These are phyloP conservation scores for Capsella rubella DNA, from an alignment of 441 rosid species.

Conservation along the genomic window DNA sequence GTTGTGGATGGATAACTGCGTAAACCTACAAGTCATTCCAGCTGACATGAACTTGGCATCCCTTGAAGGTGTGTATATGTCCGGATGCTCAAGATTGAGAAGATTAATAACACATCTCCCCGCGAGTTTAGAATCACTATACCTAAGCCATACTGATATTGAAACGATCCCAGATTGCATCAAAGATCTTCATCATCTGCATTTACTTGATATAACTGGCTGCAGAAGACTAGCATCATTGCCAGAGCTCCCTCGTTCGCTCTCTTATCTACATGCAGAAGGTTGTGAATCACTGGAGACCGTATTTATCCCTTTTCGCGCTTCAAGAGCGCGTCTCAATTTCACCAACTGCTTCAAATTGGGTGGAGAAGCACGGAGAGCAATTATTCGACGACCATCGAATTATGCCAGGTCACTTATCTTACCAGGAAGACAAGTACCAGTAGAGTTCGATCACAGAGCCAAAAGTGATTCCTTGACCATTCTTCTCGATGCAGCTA, in stretches of 20 bases:
- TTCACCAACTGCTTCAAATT: not conserved
- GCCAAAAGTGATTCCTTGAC: no score
- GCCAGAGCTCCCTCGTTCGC: conserved; percentile 19
- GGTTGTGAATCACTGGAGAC: not conserved
- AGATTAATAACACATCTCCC: not conserved
- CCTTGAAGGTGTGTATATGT: fast-evolving
- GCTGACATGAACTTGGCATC: not conserved
- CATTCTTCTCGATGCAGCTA: no score
- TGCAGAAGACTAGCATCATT: conserved; percentile 15
- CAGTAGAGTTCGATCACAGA: no score
- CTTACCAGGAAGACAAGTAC: no score
- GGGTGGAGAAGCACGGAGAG: not conserved
- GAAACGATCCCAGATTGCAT: conserved; percentile 5
- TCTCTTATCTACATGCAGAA: not conserved
- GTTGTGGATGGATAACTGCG: fast-evolving
- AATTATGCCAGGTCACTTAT: fast-evolving
- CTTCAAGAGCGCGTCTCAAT: not conserved
- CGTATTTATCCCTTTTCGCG: not conserved
- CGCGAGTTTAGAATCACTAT: not conserved
- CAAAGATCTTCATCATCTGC: not conserved
- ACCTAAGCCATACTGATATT: fast-evolving
- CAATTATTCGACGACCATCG: no score
- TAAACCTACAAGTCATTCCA: conserved; percentile 12
- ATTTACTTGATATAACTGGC: fast-evolving
- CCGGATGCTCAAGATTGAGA: not conserved